Evolutionary conservation across 306 rosid species (phyloP).

Genomic region (Prunus campanulata): DNA sequence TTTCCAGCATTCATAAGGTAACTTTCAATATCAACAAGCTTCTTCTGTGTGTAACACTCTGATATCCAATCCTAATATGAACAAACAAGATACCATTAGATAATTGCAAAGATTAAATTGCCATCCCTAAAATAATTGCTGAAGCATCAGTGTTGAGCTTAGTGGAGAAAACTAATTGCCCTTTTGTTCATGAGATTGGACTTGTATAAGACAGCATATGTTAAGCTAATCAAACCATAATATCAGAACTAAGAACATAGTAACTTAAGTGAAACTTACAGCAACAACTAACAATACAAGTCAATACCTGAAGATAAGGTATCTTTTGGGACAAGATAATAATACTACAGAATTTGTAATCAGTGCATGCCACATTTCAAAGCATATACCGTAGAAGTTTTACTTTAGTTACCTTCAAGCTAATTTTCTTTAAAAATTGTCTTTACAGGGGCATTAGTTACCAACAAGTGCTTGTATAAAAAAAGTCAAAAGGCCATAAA

Average conservation of each 20-base stretch:
- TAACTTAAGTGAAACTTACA: neutral
- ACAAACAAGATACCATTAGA: constrained; percentile 6
- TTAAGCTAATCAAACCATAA: neutral
- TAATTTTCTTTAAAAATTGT: neutral
- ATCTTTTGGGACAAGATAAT: neutral
- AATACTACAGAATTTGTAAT: neutral
- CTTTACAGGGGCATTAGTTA: neutral
- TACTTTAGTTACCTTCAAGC: neutral
- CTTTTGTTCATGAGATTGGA: neutral
- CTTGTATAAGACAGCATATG: neutral
- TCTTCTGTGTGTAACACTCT: constrained; percentile 69
- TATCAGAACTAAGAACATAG: neutral
- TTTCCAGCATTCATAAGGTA: constrained; percentile 79
- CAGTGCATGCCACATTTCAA: neutral
- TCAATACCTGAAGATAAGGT: neutral
- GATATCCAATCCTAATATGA: constrained; percentile 77
- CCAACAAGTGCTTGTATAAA: neutral
- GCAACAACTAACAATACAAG: neutral
- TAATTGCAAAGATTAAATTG: neutral
- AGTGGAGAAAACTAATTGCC: neutral
- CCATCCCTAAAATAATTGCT: constrained; percentile 9
- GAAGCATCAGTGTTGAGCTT: neutral
- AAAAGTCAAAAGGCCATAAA: neutral
- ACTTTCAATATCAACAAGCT: constrained; percentile 77
- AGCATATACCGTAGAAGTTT: neutral